A percentile compares a stretch with the other conserved stretches of the same genome.
phyloP scores from a whole-genome alignment of 257 asterid species.

The Lycium ferocissimum region DNA sequence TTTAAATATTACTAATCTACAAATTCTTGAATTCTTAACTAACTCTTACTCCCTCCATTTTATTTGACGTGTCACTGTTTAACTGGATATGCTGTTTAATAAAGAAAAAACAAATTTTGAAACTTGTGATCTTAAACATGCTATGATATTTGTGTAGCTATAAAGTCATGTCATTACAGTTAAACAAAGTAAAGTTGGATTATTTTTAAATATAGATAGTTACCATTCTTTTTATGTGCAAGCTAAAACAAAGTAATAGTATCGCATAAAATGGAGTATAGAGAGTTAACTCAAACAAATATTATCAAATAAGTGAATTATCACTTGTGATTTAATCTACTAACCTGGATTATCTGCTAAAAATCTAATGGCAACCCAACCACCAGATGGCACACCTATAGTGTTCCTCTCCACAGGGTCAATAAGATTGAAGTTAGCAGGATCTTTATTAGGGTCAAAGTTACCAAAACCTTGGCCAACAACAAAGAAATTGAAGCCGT shows the following conservation, averaged over 20 bases:
- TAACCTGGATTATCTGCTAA: slow-evolving; percentile 45
- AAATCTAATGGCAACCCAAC: slow-evolving; percentile 47
- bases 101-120: background rate
- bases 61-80: background rate
- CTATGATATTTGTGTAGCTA: too few species aligned
- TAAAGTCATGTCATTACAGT: background rate
- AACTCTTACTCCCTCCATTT: background rate
- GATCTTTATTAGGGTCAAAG: slow-evolving; percentile 39
- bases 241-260: background rate
- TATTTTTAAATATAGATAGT: background rate
- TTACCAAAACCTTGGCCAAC: slow-evolving; percentile 43
- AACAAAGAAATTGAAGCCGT: slow-evolving; percentile 45
- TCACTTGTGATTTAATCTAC: background rate
- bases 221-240: background rate
- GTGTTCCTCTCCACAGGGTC: slow-evolving; percentile 50
- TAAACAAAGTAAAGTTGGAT: background rate
- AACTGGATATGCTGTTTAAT: background rate
- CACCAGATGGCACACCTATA: slow-evolving; percentile 41
- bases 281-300: background rate
- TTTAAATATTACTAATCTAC: background rate
- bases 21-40: background rate
- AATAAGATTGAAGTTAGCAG: slow-evolving; percentile 39
- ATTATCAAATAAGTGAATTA: too few species aligned
- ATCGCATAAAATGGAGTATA: background rate
- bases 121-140: background rate